phyloP scores from a whole-genome alignment of 2,329 filamentous ascomycete species.

The Trichoderma sp. region DNA sequence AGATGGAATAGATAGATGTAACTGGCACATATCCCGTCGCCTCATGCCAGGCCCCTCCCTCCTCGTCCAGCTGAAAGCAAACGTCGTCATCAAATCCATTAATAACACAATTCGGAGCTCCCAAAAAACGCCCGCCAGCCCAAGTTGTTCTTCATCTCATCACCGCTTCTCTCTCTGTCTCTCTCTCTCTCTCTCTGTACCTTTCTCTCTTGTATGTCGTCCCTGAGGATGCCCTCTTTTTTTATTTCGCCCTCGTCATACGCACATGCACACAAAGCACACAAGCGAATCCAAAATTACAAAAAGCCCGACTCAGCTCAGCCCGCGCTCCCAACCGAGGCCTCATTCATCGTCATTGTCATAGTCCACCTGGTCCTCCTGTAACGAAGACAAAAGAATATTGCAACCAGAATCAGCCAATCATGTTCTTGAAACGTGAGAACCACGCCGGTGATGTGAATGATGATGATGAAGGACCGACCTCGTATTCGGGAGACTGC shows the following conservation, averaged over 20 bases:
- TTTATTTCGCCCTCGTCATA: not conserved
- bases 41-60: not conserved
- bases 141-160: not conserved
- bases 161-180: not conserved
- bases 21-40: not conserved
- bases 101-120: conserved; percentile 12
- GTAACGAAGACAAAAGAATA: conserved; percentile 9
- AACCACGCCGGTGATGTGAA: conserved; percentile 31
- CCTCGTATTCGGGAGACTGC: conserved; percentile 35
- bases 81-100: not conserved
- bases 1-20: not conserved
- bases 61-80: conserved; percentile 6
- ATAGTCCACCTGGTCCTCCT: conserved; percentile 33
- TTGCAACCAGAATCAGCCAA: conserved; percentile 36
- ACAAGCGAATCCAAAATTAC: not conserved
- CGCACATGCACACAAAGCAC: not conserved
- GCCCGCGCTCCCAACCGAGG: not conserved
- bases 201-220: not conserved
- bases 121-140: conserved; percentile 3
- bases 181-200: not conserved
- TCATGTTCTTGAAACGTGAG: conserved; percentile 33
- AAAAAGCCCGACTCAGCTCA: not conserved
- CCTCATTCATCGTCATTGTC: conserved; percentile 30
- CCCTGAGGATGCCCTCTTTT: not conserved
- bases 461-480: conserved; percentile 34